phyloP scores from a whole-genome alignment of 169 alveolate genomes.

The Theileria orientalis region DNA sequence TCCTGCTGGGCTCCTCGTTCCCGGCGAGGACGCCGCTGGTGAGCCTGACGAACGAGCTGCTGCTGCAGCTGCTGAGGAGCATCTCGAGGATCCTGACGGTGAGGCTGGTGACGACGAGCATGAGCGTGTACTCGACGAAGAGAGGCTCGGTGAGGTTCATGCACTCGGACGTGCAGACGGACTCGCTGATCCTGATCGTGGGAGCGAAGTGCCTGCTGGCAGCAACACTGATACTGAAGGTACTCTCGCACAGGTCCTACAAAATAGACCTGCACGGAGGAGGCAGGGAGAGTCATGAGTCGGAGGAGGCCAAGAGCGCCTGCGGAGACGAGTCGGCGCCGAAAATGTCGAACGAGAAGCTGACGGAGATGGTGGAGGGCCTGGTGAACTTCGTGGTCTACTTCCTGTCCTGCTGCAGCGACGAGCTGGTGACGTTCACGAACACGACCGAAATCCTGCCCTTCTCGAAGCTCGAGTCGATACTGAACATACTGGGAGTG shows the following conservation, averaged over 20 bases:
- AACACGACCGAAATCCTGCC: constrained; percentile 4
- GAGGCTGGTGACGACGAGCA: not conserved
- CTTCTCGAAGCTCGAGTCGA: not conserved
- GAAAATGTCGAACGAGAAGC: not conserved
- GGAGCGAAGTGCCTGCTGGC: constrained; percentile 32
- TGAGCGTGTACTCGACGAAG: constrained; percentile 14
- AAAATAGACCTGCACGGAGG: not conserved
- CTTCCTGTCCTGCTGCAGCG: not conserved
- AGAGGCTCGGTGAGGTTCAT: constrained; percentile 8
- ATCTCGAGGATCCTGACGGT: constrained; percentile 29
- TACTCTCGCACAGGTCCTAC: constrained; percentile 36
- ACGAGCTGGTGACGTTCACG: not conserved
- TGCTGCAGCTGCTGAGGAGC: constrained; percentile 28
- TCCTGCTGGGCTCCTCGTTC: constrained; percentile 55
- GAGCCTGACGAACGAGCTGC: constrained; percentile 22
- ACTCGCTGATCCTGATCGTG: constrained; percentile 21
- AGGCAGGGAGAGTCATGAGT: not conserved
- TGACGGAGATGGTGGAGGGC: not conserved
- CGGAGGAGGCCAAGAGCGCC: not conserved
- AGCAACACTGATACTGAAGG: constrained; percentile 25
- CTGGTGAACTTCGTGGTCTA: not conserved
- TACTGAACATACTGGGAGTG: not conserved
- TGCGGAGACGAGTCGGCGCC: not conserved
- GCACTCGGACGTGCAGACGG: not conserved
- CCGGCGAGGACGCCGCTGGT: constrained; percentile 23